A percentile compares a stretch with the other conserved stretches of the same genome.
Evolutionary conservation across 768 basidiomycete genomes (phyloP).

Genomic region (Lyophyllum atratum): DNA sequence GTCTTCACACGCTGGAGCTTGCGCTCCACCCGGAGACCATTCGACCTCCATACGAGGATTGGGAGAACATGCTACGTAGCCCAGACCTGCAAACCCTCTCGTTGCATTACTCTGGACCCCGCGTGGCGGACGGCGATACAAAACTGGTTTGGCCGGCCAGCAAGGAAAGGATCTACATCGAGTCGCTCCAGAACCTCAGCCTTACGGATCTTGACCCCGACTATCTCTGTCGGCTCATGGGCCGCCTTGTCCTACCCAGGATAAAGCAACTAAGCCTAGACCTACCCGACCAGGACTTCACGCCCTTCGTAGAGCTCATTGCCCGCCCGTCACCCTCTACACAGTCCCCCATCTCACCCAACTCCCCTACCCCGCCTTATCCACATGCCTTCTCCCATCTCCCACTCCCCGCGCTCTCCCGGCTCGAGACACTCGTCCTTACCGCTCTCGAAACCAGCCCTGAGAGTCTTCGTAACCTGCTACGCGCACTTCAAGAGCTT

Average conservation of each 20-base stretch:
- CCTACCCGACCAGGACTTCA: slow-evolving; percentile 58
- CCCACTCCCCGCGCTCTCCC: slow-evolving; percentile 32
- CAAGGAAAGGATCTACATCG: slow-evolving; percentile 35
- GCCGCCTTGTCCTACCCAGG: slow-evolving; percentile 46
- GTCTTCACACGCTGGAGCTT: slow-evolving; percentile 53
- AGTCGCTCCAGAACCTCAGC: slow-evolving; percentile 44
- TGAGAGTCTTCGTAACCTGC: slow-evolving; percentile 33
- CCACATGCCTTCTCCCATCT: slow-evolving; percentile 5
- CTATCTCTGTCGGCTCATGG: slow-evolving; percentile 49
- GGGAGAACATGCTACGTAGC: slow-evolving; percentile 55
- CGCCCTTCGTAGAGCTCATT: slow-evolving; percentile 43
- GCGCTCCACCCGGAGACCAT: slow-evolving; percentile 62
- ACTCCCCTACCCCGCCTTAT: not conserved
- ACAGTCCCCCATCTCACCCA: not conserved
- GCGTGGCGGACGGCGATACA: slow-evolving; percentile 32
- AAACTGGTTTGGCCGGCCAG: slow-evolving; percentile 35
- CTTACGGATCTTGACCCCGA: slow-evolving; percentile 59
- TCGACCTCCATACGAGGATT: slow-evolving; percentile 54
- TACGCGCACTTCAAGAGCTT: slow-evolving; percentile 35
- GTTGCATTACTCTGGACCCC: slow-evolving; percentile 63
- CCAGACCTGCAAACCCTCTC: slow-evolving; percentile 48
- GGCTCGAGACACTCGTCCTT: slow-evolving; percentile 39
- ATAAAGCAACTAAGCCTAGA: slow-evolving; percentile 48
- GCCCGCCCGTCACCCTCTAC: slow-evolving; percentile 18
- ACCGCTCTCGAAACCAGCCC: slow-evolving; percentile 44